Evolutionary conservation across 2,329 filamentous ascomycete genomes (phyloP).

Genomic region (Cercospora brassicicola): DNA sequence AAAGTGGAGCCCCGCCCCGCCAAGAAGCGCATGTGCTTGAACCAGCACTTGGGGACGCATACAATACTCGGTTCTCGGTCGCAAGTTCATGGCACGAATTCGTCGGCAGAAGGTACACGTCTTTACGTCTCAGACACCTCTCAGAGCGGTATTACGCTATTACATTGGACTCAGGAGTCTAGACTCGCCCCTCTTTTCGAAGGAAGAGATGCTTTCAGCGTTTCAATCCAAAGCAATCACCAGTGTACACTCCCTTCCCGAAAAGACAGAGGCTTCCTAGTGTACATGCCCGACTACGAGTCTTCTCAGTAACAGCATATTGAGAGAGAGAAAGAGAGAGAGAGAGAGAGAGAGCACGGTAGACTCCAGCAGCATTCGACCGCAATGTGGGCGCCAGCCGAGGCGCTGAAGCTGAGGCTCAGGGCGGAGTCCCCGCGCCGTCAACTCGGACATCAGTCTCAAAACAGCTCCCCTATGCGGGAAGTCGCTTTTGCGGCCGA

Average conservation of each 20-base stretch:
- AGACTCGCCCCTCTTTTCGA: neutral
- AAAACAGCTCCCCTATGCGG: neutral
- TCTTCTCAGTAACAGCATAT: neutral
- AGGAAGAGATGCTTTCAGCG: neutral
- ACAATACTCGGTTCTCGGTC: neutral
- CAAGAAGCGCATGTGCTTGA: neutral
- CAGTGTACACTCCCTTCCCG: neutral
- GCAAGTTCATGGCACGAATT: neutral
- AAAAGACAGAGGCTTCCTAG: neutral
- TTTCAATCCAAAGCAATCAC: neutral
- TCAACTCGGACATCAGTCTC: neutral
- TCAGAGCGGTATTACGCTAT: neutral
- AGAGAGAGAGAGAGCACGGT: neutral
- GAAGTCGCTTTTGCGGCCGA: neutral
- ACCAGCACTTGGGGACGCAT: neutral
- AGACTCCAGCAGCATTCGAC: neutral
- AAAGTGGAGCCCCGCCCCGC: neutral
- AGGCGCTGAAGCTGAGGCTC: neutral
- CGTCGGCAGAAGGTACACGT: neutral
- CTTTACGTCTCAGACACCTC: neutral
- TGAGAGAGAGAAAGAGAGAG: no score
- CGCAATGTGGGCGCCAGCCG: neutral
- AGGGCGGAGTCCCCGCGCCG: neutral
- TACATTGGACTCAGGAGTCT: neutral
- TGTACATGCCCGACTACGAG: neutral